These are phyloP conservation scores for Vaccinium corymbosum DNA, from an alignment of 148 eudicot species.

Conservation along the genomic window DNA sequence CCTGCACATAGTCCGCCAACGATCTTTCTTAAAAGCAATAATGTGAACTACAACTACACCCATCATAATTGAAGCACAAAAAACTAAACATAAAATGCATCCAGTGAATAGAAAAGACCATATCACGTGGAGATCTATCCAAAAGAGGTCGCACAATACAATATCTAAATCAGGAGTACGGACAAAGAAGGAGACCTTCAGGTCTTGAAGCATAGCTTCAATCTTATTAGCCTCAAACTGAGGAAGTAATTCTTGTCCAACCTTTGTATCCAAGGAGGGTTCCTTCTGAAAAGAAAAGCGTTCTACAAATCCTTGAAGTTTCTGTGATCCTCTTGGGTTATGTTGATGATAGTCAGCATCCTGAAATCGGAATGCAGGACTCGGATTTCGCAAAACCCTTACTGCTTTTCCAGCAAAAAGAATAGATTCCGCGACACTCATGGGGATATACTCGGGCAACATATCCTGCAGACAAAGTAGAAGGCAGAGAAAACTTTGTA, in stretches of 20 bases:
- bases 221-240: constrained; percentile 92
- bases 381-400: constrained; percentile 88
- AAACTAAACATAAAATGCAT: background rate
- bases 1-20: constrained; percentile 42
- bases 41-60: background rate
- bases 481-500: constrained; percentile 4
- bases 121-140: background rate
- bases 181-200: constrained; percentile 50
- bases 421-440: constrained; percentile 87
- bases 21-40: background rate
- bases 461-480: constrained; percentile 65
- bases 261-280: constrained; percentile 34
- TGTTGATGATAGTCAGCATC: constrained; percentile 53
- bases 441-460: constrained; percentile 90
- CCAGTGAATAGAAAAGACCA: background rate
- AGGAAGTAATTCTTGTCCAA: constrained; percentile 82
- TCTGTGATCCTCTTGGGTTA: constrained; percentile 62
- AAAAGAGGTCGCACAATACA: background rate
- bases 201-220: constrained; percentile 75
- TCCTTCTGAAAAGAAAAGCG: constrained; percentile 48
- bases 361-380: constrained; percentile 61
- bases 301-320: constrained; percentile 37
- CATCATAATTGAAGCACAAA: background rate
- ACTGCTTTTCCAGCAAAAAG: constrained; percentile 98
- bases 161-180: background rate